Base-by-base conservation (phyloP, 441 rosid genomes). In the Daphne laureola region DNA sequence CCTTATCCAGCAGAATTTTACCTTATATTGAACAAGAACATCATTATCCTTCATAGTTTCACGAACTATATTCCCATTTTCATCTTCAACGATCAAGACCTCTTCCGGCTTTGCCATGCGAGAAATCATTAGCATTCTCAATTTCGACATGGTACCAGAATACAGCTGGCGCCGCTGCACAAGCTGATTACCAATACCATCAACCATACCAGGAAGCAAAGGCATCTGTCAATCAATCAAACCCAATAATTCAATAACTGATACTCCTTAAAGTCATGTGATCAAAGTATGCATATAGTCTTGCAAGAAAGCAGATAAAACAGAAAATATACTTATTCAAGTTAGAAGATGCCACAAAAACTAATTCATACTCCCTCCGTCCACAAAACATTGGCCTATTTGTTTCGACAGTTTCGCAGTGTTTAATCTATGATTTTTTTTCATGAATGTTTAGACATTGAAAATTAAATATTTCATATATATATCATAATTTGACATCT, bases 51-150 rank as follows among this genome's bases (percentile, higher is more conserved):
- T 95, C 98, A 95, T 69, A 49, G 99, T 95, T 83, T 88, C 98
- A 54, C 97, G 97, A 49, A 91, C 99, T 46, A 91, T 91, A 72
- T 95, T 95, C 14, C 99, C 99, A 74, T 95, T 95, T 78, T 95
- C 99, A 84, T 95, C 99, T 82, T 95, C 99, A 74, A 95, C 98
- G 48, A 95, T 86, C 43, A 95, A 71, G 66, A 95, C 98, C 72
- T 95, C 99, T 69, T 95, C 99, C 54, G 99, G 99, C 78, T 95
- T 95, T 17, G 99, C 99, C 98, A 95, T 95, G 27, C 99, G 97
- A 57, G 83, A 84, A 45, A 95, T 91, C 99, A 95, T 91, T 51
- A 95, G 84, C 80, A 87, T 77, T 70, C 99, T 80, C 74, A 95
- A 64, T 74, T 87, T 95, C 41, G 98, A 88, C 99, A 86, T 78